phyloP scores from a whole-genome alignment of 768 basidiomycete genomes.

The Boletus tomentosulus region DNA sequence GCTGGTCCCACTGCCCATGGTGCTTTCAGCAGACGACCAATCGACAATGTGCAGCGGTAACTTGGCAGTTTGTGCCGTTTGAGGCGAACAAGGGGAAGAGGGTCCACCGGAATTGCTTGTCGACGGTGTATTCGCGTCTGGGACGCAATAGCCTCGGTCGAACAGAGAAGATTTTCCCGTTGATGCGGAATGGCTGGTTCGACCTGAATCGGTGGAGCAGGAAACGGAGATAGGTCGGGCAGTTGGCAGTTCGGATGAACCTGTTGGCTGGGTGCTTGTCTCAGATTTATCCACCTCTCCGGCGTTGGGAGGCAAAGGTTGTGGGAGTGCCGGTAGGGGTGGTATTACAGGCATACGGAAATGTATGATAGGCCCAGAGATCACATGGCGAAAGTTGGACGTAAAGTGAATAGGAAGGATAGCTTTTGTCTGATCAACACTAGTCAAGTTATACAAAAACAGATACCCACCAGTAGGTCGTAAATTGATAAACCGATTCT shows the following conservation, averaged over 20 bases:
- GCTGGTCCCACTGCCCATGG: conserved; percentile 31
- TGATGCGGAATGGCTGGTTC: conserved; percentile 29
- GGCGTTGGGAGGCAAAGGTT: conserved; percentile 24
- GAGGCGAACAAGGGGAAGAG: conserved; percentile 16
- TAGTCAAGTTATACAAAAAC: neutral
- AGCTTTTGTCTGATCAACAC: conserved; percentile 37
- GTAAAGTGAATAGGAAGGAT: conserved; percentile 67
- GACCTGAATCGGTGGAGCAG: conserved; percentile 42
- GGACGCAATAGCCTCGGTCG: conserved; percentile 26
- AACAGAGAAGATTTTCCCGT: conserved; percentile 33
- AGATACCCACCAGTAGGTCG: conserved; percentile 57
- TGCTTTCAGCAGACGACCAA: conserved; percentile 42
- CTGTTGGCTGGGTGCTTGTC: conserved; percentile 10
- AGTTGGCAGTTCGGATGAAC: conserved; percentile 14
- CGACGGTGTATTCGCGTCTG: conserved; percentile 20
- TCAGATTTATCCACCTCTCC: conserved; percentile 28
- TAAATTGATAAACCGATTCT: conserved; percentile 67
- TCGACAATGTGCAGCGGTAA: conserved; percentile 43
- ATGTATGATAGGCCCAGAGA: conserved; percentile 53
- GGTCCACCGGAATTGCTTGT: conserved; percentile 20
- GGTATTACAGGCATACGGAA: conserved; percentile 71
- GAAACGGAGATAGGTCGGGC: conserved; percentile 46
- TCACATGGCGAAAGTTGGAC: conserved; percentile 65
- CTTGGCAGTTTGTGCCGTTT: conserved; percentile 11
- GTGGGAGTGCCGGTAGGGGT: conserved; percentile 48